These are phyloP conservation scores for Aphanocladium album DNA, from an alignment of 2,329 filamentous ascomycete species.

Conservation along the genomic window DNA sequence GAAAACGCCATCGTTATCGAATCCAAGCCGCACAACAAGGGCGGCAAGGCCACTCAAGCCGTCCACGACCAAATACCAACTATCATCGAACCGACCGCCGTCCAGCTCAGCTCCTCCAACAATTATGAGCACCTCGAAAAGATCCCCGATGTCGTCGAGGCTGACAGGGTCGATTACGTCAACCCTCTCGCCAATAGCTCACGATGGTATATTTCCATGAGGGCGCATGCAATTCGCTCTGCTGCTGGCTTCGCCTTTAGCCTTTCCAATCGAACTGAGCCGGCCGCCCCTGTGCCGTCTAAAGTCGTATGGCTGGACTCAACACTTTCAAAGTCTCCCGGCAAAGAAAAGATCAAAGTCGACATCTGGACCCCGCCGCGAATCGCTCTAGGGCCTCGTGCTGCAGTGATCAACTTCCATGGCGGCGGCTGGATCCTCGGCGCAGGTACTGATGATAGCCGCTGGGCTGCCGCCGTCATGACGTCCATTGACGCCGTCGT, in stretches of 20 bases:
- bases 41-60: constrained; percentile 1
- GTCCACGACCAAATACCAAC: constrained; percentile 9
- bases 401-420: constrained; percentile 61
- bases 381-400: constrained; percentile 31
- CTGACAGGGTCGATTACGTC: constrained; percentile 33
- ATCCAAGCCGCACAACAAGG: constrained; percentile 4
- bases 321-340: constrained; percentile 33
- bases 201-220: constrained; percentile 38
- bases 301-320: constrained; percentile 39
- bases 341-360: constrained; percentile 37
- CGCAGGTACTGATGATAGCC: constrained; percentile 56
- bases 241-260: constrained; percentile 40
- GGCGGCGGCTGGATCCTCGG: constrained; percentile 64
- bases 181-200: constrained; percentile 40
- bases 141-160: constrained; percentile 26
- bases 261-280: constrained; percentile 37
- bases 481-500: constrained; percentile 51
- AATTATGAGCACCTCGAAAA: constrained; percentile 21
- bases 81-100: background rate
- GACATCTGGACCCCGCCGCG: constrained; percentile 42
- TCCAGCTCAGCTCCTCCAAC: constrained; percentile 2
- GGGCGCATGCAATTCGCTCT: constrained; percentile 39
- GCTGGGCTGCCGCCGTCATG: constrained; percentile 52
- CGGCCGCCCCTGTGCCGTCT: constrained; percentile 33
- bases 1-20: background rate